These are phyloP conservation scores for Saturnispora saitoi DNA, from an alignment of 805 yeast genomes.

Conservation along the genomic window DNA sequence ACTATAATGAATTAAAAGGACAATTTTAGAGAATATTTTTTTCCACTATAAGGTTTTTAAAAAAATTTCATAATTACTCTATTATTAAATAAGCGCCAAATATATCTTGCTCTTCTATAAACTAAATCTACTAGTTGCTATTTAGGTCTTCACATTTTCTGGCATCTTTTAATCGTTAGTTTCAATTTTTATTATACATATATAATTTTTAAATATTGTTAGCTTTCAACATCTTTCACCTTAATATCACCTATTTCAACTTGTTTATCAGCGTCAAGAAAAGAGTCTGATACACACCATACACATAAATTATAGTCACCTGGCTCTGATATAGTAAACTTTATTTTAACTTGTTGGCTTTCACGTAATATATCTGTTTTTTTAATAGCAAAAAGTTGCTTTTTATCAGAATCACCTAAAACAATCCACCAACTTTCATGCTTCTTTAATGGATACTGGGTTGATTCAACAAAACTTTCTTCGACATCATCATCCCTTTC, in stretches of 20 bases:
- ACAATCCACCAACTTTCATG: conserved; percentile 83
- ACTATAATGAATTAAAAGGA: background rate
- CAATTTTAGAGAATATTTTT: background rate
- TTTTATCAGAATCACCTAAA: conserved; percentile 55
- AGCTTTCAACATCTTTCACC: background rate
- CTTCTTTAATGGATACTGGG: conserved; percentile 52
- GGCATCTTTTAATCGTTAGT: too few species aligned
- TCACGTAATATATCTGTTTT: conserved; percentile 49
- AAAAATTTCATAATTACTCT: too few species aligned
- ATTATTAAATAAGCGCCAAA: too few species aligned
- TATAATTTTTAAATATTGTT: background rate
- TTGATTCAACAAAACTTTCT: conserved; percentile 50
- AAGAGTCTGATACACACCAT: conserved; percentile 89
- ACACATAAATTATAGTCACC: conserved; percentile 59
- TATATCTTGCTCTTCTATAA: too few species aligned
- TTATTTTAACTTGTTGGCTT: conserved; percentile 42
- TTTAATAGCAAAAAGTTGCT: conserved; percentile 65
- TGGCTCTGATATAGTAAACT: conserved; percentile 46
- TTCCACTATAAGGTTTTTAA: background rate
- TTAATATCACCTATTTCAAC: conserved; percentile 28
- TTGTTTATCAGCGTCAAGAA: conserved; percentile 89
- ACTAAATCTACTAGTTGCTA: too few species aligned
- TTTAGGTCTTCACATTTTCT: too few species aligned
- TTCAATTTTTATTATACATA: too few species aligned
- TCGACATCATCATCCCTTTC: conserved; percentile 72